Evolutionary conservation across 228 moss, liverwort and hornwort species (phyloP), one percentile per base, ranked within the genome.

Genomic region (Sphagnum fallax): DNA sequence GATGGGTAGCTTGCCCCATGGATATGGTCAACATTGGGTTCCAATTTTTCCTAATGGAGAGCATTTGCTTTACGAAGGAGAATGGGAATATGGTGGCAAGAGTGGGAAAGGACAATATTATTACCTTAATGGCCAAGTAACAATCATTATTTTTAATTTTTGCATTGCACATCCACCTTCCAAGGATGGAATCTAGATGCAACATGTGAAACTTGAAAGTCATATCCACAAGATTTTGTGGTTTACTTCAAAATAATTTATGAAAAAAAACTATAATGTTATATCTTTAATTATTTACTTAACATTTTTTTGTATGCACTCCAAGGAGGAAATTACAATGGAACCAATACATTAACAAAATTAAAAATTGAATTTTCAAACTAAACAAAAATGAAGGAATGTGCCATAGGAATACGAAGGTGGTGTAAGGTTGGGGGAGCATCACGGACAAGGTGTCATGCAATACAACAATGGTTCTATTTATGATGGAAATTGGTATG

Each of bases 21-120:
- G 97, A 8, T 65, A 85, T 15, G 97, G 97, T 9, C 90, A 98
- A 66, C 97, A 98, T 18, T 98, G 93, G 97, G 86, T 90, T 8
- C 68, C 80, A 9, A 62, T 18, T n/a, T 75, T 47, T 65, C 53
- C 52, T 6, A 65, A 73, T 32, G 59, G 78, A 64, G 48, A 68
- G 32, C 88, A 89, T 65, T 69, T 91, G 78, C 67, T 98, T 8
- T 98, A 98, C 15, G 91, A 93, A 50, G 97, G 97, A n/a, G 79
- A 87, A 71, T 98, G 91, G 89, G 85, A 79, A 65, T 84, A 79
- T 61, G 93, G 97, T 52, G 71, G 73, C 67, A 98, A 91, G 70
- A 75, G 77, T 12, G 97, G 97, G 61, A 83, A 71, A 18, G 97
- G 97, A 57, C 63, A 68, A 57, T 91, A 90, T 78, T 76, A 77